These are phyloP conservation scores for Tetradesmus obliquus DNA, from an alignment of 139 green algal genomes.

Conservation along the genomic window DNA sequence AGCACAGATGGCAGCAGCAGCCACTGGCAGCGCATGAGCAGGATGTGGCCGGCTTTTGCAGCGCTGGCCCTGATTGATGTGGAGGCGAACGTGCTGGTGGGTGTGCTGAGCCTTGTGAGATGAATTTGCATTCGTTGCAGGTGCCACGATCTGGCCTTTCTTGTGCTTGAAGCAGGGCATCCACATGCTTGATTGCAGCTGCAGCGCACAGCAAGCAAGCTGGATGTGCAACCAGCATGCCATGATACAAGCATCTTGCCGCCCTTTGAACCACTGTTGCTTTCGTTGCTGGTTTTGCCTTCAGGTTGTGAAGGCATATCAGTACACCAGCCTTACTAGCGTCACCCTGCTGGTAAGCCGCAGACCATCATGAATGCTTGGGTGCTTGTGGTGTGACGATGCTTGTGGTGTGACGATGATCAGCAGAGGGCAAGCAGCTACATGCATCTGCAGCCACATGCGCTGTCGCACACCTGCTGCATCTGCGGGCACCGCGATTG, in stretches of 20 bases:
- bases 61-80: conserved; percentile 79
- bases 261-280: not conserved
- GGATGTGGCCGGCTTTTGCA: conserved; percentile 55
- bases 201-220: not conserved
- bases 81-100: conserved; percentile 78
- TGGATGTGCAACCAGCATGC: not conserved
- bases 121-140: not conserved
- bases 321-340: conserved; percentile 86
- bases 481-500: no score
- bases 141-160: not conserved
- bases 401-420: no score
- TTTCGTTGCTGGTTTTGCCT: not conserved
- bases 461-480: no score
- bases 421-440: no score
- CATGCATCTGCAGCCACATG: no score
- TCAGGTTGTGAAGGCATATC: conserved; percentile 18
- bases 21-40: not conserved
- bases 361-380: no score
- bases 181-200: not conserved
- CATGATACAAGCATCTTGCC: no score
- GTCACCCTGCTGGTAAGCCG: conserved; percentile 75
- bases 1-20: conserved; percentile 4
- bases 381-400: no score
- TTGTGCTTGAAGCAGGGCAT: no score
- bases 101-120: not conserved